Base-by-base conservation (phyloP, 106 monocot species). In the Dendrobium chrysotoxum region DNA sequence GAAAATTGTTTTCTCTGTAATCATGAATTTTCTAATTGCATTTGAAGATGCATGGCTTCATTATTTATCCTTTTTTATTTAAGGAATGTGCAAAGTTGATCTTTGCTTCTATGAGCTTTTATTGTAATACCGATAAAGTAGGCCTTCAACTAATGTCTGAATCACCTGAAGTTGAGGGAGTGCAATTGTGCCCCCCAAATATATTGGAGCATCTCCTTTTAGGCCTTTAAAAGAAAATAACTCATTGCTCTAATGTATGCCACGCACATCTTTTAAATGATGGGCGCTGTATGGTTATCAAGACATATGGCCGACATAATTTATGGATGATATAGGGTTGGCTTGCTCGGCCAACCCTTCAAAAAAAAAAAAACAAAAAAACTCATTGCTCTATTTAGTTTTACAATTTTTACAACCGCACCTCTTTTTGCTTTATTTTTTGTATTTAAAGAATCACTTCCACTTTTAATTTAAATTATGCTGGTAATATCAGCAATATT, bases 21-120 rank as follows among this genome's bases (percentile, higher is more conserved):
- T 70, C 15, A 76, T 76, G 44, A 46, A 50, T 76, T 47, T 76
- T 76, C 28, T 6, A 42, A 74, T 12, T 74, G n/a, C 41, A 35
- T 28, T 28, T 6, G 15, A 20, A 74, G 41, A 74, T 39, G 5
- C 15, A 0, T n/a, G 40, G 17, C n/a, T 21, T 70, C 15, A 21
- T 40, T 74, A 42, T 74, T 74, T 74, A n/a, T 5, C 38, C 2
- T 42, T 74, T 74, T 41, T 21, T 40, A 21, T 40, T 40, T 42
- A 42, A 41, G 40, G 7, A 42, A 70, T 74, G 0, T 74, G 40
- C n/a, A 74, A 74, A 18, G 7, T 40, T 74, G 40, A 74, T 74
- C 74, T 21, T 74, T 74, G 41, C n/a, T 74, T 74, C n/a, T 72
- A 28, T 67, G 28, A 67, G 66, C 12, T 67, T 67, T 9, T 28